Evolutionary conservation across 2,329 filamentous ascomycete genomes (phyloP).

Genomic region (Fusarium sp.): DNA sequence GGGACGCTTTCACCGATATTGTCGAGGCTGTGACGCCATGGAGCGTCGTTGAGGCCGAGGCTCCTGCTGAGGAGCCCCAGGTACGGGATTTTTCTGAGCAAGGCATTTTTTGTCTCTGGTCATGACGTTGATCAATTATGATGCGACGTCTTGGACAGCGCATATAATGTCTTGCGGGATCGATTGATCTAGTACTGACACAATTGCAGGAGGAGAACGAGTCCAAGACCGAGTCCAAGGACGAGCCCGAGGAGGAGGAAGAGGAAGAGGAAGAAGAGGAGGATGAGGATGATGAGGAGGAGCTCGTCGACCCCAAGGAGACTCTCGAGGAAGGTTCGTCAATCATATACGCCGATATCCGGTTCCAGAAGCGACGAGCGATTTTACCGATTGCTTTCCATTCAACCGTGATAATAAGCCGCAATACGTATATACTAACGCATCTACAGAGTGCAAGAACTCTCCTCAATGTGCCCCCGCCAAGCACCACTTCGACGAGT

Average conservation of each 20-base stretch:
- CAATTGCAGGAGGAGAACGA: constrained; percentile 55
- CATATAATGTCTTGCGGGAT: not conserved
- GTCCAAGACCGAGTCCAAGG: constrained; percentile 61
- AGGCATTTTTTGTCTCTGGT: constrained; percentile 34
- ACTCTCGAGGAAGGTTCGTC: constrained; percentile 89
- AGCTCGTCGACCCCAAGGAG: constrained; percentile 89
- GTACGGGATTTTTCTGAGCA: constrained; percentile 52
- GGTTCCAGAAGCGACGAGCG: constrained; percentile 27
- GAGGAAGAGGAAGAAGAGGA: constrained; percentile 61
- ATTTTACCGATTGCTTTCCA: constrained; percentile 36
- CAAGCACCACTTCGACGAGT: constrained; percentile 99
- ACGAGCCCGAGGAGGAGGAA: constrained; percentile 53
- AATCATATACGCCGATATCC: not conserved
- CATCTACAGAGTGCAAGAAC: constrained; percentile 82
- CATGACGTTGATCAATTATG: constrained; percentile 30
- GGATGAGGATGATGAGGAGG: constrained; percentile 82
- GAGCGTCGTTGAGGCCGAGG: constrained; percentile 73
- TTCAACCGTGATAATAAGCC: constrained; percentile 11
- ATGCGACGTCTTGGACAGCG: constrained; percentile 5
- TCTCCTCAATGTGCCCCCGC: constrained; percentile 84
- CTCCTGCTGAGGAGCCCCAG: constrained; percentile 73
- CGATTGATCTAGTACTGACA: constrained; percentile 30
- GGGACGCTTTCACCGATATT: constrained; percentile 72
- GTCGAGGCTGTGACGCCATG: constrained; percentile 74
- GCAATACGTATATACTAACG: constrained; percentile 37